Evolutionary conservation across 2,329 filamentous ascomycete genomes (phyloP).

Genomic region (Mollisia scopiformis): DNA sequence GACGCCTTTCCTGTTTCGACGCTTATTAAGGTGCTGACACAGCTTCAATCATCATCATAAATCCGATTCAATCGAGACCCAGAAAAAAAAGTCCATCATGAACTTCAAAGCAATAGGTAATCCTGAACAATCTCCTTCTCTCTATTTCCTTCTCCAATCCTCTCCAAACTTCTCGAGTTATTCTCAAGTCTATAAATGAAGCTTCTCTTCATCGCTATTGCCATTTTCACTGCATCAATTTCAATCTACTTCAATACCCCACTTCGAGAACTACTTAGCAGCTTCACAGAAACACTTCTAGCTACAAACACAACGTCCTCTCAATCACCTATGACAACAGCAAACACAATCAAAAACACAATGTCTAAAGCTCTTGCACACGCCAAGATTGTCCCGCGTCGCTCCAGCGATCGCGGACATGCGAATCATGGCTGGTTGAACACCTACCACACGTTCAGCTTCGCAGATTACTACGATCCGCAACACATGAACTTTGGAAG

Average conservation of each 20-base stretch:
- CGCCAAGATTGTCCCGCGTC: constrained; percentile 75
- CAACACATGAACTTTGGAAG: constrained; percentile 71
- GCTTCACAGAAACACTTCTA: constrained; percentile 20
- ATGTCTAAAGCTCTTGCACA: constrained; percentile 68
- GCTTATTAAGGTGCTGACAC: background rate
- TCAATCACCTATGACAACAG: constrained; percentile 27
- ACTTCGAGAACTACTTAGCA: constrained; percentile 29
- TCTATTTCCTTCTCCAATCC: constrained; percentile 25
- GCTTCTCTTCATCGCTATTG: constrained; percentile 33
- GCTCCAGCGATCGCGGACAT: constrained; percentile 73
- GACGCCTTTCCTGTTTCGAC: background rate
- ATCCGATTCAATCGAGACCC: background rate
- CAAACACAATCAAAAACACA: constrained; percentile 41
- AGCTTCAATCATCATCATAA: background rate
- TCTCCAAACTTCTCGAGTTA: constrained; percentile 29
- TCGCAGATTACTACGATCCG: constrained; percentile 66
- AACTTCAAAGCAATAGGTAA: constrained; percentile 21
- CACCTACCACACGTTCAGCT: constrained; percentile 85
- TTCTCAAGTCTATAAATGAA: constrained; percentile 36
- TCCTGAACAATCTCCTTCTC: constrained; percentile 27
- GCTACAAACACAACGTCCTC: constrained; percentile 6
- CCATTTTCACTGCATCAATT: constrained; percentile 38
- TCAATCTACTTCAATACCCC: constrained; percentile 32
- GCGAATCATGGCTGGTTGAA: constrained; percentile 86
- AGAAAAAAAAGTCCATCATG: background rate